Evolutionary conservation across 2,329 filamentous ascomycete species (phyloP), one percentile per base, ranked within the genome.

Genomic region (Catunica adiposa): DNA sequence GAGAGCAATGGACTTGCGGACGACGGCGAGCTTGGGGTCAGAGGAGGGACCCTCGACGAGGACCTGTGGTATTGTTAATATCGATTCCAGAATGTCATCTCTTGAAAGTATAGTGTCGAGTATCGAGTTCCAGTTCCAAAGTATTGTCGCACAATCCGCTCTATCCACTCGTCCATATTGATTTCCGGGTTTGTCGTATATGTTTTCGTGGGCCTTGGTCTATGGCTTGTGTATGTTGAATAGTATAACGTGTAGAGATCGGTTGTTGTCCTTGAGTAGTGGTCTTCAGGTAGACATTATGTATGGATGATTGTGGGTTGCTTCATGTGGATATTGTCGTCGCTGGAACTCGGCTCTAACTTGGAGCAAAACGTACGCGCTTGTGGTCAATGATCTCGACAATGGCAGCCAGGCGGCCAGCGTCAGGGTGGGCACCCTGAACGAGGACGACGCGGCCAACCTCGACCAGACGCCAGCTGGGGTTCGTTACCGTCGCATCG

Each of bases 361-460:
- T 50, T 46, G 46, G 42, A 46, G 46, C 23, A 61, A 58, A 70
- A 88, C 92, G 71, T 94, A 98, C 92, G 77, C 92, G 89, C 83
- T 95, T 96, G 85, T 98, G 90, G 78, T 98, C 92, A 77, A 98
- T 92, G 75, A 98, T 97, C 83, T 98, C 90, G 75, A 95, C 89
- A 69, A 98, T 90, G 68, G 83, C 78, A 68, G 89, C 94, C 67
- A 97, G 82, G 72, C 86, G 86, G 77, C 89, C 89, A 65, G 78
- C 76, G 77, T 76, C 86, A 66, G 83, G 82, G 69, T 89, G 85
- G 70, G 80, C 76, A 68, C 73, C 73, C 73, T 87, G 84, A 77
- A 97, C 83, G 73, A 94, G 82, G 72, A 95, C 84, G 70, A 98
- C 83, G 72, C 92, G 89, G 83, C 92, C 92, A 74, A 96, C 87